A percentile compares a stretch with the other conserved stretches of the same genome.
These are phyloP conservation scores for Exophiala dermatitidis DNA, from an alignment of 2,329 filamentous ascomycete species.

Conservation along the genomic window DNA sequence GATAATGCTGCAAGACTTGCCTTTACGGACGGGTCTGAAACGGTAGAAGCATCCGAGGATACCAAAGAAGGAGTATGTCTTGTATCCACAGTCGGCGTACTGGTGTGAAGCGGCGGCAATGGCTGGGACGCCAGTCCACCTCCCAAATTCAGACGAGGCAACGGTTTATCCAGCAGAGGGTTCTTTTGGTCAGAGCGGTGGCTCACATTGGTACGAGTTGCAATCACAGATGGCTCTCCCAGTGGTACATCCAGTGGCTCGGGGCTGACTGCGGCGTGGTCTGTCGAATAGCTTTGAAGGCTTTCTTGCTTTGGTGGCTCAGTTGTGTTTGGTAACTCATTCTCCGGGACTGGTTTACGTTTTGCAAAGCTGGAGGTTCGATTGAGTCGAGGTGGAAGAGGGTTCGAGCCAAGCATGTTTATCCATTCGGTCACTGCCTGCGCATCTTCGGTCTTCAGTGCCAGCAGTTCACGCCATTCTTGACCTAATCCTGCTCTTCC, in stretches of 20 bases:
- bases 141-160: constrained; percentile 21
- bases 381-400: constrained; percentile 54
- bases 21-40: constrained; percentile 16
- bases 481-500: constrained; percentile 54
- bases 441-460: constrained; percentile 67
- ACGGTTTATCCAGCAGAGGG: constrained; percentile 8
- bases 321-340: constrained; percentile 21
- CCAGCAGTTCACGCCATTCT: constrained; percentile 79
- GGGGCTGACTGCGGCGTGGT: constrained; percentile 26
- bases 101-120: constrained; percentile 6
- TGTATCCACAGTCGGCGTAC: not conserved
- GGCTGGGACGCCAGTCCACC: constrained; percentile 23
- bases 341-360: constrained; percentile 23
- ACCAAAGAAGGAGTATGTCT: constrained; percentile 11
- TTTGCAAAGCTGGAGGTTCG: constrained; percentile 48
- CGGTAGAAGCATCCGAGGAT: constrained; percentile 18
- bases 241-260: constrained; percentile 55
- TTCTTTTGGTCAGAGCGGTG: constrained; percentile 4
- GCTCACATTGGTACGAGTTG: constrained; percentile 6
- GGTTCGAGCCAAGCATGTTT: constrained; percentile 65
- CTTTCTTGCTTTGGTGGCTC: not conserved
- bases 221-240: constrained; percentile 37
- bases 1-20: constrained; percentile 5
- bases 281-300: not conserved
- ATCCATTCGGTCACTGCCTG: constrained; percentile 81